Base-by-base conservation (phyloP, 73 alveolate genomes). In the Blepharisma stoltei region DNA sequence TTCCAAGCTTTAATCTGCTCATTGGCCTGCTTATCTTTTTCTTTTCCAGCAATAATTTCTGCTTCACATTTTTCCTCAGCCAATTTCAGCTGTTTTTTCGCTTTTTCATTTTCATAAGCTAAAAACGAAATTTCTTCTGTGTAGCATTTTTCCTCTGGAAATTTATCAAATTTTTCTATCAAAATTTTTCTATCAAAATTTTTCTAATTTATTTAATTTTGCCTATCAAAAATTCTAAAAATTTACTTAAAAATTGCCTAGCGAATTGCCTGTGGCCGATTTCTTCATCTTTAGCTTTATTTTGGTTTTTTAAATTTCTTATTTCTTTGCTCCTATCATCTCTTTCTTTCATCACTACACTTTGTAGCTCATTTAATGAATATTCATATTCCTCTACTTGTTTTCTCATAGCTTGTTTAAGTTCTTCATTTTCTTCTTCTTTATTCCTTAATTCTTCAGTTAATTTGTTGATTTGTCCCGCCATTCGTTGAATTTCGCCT, bases 361-460 rank as follows among this genome's bases (percentile, higher is more conserved):
- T 20, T 60, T 60, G 14, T 3, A 60, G 73, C 11, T 60, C 73
- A 9, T 0, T 60, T 14, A 60, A 2, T 2, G 73, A 60, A 18
- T 20, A 9, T 20, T 60, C 46, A 38, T 60, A 60, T 60, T 60
- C 73, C 3, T 60, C 73, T 20, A 4, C 73, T 60, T 60, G 73
- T 1, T n/a, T 14, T 25, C 18, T 60, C 38, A 60, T 8, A 8
- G 14, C 2, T 18, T 8, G 46, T n/a, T 38, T n/a, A n/a, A 60
- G 46, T 60, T 60, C 23, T 60, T n/a, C 46, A 38, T 60, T 60
- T 60, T 60, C 73, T 3, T 20, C 18, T 14, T 60, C 73, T 60
- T 20, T 20, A 9, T n/a, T 9, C 5, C 23, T 14, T 14, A 60
- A 9, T n/a, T n/a, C 11, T 18, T 60, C 46, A 9, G 14, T 14